These are phyloP conservation scores for Backusella circina DNA, from an alignment of 192 early-diverging fungal genomes.

Conservation along the genomic window DNA sequence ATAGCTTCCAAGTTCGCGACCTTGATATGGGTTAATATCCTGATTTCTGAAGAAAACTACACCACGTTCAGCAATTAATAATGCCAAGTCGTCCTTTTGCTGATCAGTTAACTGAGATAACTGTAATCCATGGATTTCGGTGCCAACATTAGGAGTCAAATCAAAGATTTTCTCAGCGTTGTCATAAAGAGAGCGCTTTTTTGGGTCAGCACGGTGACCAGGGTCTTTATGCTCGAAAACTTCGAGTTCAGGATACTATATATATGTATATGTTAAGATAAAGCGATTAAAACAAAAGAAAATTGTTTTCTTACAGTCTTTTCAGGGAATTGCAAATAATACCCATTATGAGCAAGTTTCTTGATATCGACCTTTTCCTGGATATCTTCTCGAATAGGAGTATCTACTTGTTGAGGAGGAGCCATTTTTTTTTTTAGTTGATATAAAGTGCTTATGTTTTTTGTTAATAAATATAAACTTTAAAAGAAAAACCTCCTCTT, in stretches of 20 bases:
- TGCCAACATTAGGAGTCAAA: slow-evolving; percentile 59
- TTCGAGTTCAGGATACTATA: slow-evolving; percentile 19
- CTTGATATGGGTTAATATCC: slow-evolving; percentile 55
- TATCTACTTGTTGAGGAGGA: not conserved
- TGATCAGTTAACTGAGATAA: slow-evolving; percentile 55
- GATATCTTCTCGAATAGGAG: not conserved
- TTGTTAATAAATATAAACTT: not conserved
- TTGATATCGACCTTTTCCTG: not conserved
- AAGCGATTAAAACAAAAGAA: not conserved
- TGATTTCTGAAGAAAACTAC: slow-evolving; percentile 72
- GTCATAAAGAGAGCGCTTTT: slow-evolving; percentile 51
- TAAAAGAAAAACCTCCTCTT: not conserved
- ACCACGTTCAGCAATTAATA: slow-evolving; percentile 61
- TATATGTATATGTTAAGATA: not conserved
- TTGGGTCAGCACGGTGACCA: slow-evolving; percentile 48
- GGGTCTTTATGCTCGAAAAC: slow-evolving; percentile 21
- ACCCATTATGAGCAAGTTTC: not conserved
- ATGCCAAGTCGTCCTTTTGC: slow-evolving; percentile 59
- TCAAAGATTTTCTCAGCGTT: slow-evolving; percentile 56
- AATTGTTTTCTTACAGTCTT: not conserved
- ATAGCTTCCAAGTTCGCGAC: slow-evolving; percentile 47
- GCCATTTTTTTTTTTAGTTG: not conserved
- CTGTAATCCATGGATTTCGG: slow-evolving; percentile 60
- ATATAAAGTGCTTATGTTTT: not conserved
- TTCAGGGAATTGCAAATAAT: not conserved